phyloP scores from a whole-genome alignment of 2,329 filamentous ascomycete species.

The Xylaria sp. region DNA sequence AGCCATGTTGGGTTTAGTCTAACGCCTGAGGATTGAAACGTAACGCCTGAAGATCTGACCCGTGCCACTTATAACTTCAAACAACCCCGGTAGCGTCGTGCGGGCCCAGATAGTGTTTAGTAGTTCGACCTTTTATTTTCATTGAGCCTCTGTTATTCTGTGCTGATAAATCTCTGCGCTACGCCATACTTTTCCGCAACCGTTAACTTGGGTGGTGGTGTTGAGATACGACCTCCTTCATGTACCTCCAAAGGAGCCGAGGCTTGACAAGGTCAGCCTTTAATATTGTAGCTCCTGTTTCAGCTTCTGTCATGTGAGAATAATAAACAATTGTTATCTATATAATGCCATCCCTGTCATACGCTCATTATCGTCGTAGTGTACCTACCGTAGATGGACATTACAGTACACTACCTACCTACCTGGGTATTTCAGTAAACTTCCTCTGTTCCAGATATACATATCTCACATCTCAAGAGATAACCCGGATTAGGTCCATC shows the following conservation, averaged over 20 bases:
- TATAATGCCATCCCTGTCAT: not conserved
- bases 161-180: too few species aligned
- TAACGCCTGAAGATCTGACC: too few species aligned
- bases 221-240: not conserved
- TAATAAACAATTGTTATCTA: not conserved
- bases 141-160: too few species aligned
- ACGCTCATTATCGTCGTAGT: not conserved
- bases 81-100: too few species aligned
- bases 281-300: conserved; percentile 14
- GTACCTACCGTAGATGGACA: not conserved
- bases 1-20: too few species aligned
- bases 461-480: not conserved
- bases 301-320: conserved; percentile 14
- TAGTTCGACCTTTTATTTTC: too few species aligned
- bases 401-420: too few species aligned
- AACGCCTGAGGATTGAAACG: too few species aligned
- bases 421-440: not conserved
- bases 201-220: not conserved
- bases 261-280: not conserved
- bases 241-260: conserved; percentile 1
- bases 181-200: too few species aligned
- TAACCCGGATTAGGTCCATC: not conserved
- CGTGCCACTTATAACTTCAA: too few species aligned
- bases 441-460: conserved; percentile 20
- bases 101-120: too few species aligned